Evolutionary conservation across 208 protist genomes (phyloP).

Genomic region (Trypanosoma caninum): DNA sequence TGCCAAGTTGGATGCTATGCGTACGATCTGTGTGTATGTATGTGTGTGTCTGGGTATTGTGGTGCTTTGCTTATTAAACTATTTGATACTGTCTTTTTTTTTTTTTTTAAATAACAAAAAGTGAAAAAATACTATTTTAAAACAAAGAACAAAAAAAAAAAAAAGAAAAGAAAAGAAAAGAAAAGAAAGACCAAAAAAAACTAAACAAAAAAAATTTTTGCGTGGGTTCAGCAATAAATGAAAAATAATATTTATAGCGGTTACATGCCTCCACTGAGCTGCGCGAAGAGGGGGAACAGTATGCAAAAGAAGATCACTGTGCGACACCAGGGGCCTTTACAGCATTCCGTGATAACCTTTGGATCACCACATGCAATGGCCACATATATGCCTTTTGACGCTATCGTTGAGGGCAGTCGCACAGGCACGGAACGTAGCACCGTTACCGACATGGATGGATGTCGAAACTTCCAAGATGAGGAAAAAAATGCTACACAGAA

Average conservation of each 20-base stretch:
- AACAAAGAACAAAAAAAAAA: too few species aligned
- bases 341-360: conserved; percentile 32
- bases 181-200: too few species aligned
- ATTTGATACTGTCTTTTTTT: too few species aligned
- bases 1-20: too few species aligned
- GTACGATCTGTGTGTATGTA: too few species aligned
- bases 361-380: conserved; percentile 13
- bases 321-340: not conserved
- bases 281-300: not conserved
- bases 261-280: conserved; percentile 14
- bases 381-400: not conserved
- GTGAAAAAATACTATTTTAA: too few species aligned
- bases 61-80: not conserved
- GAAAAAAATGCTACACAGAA: not conserved
- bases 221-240: too few species aligned
- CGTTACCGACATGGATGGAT: conserved; percentile 17
- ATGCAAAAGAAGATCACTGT: not conserved
- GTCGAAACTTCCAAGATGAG: conserved; percentile 2
- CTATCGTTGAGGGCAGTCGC: conserved; percentile 54
- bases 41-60: too few species aligned
- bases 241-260: too few species aligned
- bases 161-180: too few species aligned
- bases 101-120: too few species aligned
- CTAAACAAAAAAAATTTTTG: too few species aligned
- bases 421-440: conserved; percentile 61